Conservation (phyloP, 345 rosid genomes). For the Garcia nutans region DNA sequence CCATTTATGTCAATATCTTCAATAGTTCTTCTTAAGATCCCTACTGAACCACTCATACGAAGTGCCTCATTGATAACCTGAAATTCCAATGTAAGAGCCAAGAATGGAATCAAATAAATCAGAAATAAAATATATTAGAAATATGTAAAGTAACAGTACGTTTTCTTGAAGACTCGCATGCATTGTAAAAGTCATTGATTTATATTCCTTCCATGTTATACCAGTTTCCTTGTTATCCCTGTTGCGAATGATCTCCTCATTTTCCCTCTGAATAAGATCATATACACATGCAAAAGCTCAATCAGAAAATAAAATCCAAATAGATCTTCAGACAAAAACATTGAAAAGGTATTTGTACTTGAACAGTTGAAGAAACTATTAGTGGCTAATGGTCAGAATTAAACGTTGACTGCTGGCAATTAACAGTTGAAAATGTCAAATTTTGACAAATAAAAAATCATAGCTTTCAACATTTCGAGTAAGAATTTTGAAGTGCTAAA, state of each 20-base stretch:
- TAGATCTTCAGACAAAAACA: neutral
- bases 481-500: too few species aligned
- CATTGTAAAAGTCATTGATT: constrained; percentile 26
- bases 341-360: too few species aligned
- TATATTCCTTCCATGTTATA: constrained; percentile 31
- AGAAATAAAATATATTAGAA: neutral
- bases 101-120: too few species aligned
- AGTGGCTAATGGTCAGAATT: too few species aligned
- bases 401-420: too few species aligned
- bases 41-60: constrained; percentile 25
- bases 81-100: neutral
- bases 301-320: neutral
- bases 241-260: constrained; percentile 20
- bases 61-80: constrained; percentile 32
- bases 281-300: neutral
- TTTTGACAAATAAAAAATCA: too few species aligned
- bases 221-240: constrained; percentile 9
- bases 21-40: constrained; percentile 26
- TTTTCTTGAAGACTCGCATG: constrained; percentile 12
- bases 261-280: constrained; percentile 20
- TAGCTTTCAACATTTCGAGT: too few species aligned
- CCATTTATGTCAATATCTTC: constrained; percentile 21
- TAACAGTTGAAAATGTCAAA: too few species aligned
- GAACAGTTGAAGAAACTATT: too few species aligned
- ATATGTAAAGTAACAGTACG: too few species aligned